Conservation (phyloP, 139 green algal genomes). For the Asterochloris sp. region DNA sequence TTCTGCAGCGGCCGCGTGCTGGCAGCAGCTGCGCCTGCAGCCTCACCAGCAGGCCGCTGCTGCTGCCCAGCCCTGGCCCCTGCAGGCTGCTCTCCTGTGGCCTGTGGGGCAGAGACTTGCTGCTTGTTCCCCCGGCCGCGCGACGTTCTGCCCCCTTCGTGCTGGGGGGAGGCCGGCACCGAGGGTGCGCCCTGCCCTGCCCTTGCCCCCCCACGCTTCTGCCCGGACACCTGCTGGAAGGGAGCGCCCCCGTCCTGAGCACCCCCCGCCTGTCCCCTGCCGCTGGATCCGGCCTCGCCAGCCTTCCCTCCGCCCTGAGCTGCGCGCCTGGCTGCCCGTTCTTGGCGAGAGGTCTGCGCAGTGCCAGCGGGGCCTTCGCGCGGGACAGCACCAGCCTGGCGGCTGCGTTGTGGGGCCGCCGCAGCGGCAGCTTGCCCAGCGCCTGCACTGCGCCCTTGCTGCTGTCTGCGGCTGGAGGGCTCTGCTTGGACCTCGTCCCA, state of each 20-base stretch:
- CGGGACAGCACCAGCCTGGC: no score
- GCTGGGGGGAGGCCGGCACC: neutral
- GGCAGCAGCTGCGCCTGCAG: neutral
- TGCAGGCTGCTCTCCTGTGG: neutral
- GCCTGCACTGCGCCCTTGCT: no score
- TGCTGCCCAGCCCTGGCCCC: neutral
- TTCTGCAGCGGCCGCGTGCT: neutral
- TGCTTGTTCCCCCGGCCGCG: neutral
- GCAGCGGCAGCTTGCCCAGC: no score
- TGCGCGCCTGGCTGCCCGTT: no score
- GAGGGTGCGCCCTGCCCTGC: neutral
- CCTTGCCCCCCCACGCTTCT: neutral
- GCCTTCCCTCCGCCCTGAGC: no score
- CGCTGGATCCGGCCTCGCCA: no score
- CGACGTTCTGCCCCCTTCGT: neutral
- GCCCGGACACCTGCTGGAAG: neutral
- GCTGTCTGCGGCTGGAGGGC: no score
- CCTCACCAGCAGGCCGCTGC: neutral
- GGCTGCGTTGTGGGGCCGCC: no score
- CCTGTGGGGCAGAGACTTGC: neutral
- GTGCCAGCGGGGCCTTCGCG: no score
- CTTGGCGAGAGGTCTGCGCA: no score
- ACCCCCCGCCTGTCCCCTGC: no score
- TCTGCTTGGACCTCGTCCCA: no score
- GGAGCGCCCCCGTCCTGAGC: neutral